Percentiles rank a stretch among this genome's conserved stretches.
These are phyloP conservation scores for Wickerhamomyces chaumierensis DNA, from an alignment of 805 yeast species.

Conservation along the genomic window DNA sequence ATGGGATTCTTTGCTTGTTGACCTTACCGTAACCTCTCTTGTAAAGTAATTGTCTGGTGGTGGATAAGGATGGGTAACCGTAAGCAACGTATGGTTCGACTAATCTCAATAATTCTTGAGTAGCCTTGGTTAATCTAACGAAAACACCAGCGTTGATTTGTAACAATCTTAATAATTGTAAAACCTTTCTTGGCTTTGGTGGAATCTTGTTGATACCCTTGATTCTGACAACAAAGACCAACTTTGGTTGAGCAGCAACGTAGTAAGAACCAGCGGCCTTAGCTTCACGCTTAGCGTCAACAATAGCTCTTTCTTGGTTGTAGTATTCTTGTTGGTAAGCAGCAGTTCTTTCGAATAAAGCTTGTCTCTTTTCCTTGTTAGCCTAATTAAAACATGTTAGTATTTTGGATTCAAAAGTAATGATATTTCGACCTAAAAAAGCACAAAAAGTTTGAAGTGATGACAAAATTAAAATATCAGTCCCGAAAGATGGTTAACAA, in stretches of 20 bases:
- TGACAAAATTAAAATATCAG: conserved; percentile 26
- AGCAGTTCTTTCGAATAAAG: conserved; percentile 88
- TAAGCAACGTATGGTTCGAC: conserved; percentile 95
- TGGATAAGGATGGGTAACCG: conserved; percentile 93
- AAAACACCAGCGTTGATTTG: conserved; percentile 94
- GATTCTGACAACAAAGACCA: conserved; percentile 94
- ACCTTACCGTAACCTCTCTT: conserved; percentile 98
- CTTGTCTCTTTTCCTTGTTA: conserved; percentile 48
- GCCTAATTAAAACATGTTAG: conserved; percentile 21
- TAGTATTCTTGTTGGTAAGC: conserved; percentile 92
- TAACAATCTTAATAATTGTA: conserved; percentile 85
- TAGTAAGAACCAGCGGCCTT: conserved; percentile 89
- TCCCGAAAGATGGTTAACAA: conserved; percentile 77
- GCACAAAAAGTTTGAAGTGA: neutral
- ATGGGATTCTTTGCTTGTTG: conserved; percentile 90
- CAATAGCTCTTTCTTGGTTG: conserved; percentile 80
- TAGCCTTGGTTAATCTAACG: conserved; percentile 92
- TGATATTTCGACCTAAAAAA: neutral
- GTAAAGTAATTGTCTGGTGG: conserved; percentile 88
- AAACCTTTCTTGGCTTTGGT: conserved; percentile 98
- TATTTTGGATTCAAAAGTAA: neutral
- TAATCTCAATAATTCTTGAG: conserved; percentile 81
- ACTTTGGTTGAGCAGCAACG: conserved; percentile 90
- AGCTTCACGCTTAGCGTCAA: conserved; percentile 86
- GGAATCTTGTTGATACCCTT: conserved; percentile 99